Conservation (phyloP, 2,329 filamentous ascomycete species). For the Ophiosphaerella herpotricha region DNA sequence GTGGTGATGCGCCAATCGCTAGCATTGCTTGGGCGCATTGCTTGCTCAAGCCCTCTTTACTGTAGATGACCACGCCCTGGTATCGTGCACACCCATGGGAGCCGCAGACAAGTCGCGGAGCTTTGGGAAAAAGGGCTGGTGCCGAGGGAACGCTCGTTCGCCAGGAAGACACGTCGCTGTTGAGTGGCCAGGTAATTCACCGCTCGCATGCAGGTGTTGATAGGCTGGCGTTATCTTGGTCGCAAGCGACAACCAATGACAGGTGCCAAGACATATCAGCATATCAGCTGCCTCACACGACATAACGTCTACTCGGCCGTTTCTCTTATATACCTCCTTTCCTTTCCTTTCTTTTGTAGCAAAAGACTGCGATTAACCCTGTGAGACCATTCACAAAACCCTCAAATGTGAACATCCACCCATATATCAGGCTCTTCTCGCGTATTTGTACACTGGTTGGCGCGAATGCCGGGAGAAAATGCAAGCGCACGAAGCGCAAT, state of each 20-base stretch:
- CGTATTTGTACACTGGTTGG: too few species aligned
- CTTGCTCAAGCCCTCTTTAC: slow-evolving; percentile 33
- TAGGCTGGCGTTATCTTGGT: neutral
- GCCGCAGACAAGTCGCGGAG: slow-evolving; percentile 11
- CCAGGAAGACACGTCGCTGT: slow-evolving; percentile 14
- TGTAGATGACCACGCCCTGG: slow-evolving; percentile 21
- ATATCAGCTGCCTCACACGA: neutral
- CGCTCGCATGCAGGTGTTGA: slow-evolving; percentile 6
- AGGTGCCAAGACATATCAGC: slow-evolving; percentile 3
- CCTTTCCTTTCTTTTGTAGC: too few species aligned
- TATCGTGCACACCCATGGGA: slow-evolving; percentile 17
- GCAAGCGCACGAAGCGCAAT: too few species aligned
- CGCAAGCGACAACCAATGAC: neutral
- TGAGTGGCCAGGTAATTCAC: slow-evolving; percentile 17
- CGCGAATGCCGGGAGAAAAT: too few species aligned
- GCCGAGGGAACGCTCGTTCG: slow-evolving; percentile 26
- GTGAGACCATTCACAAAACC: too few species aligned
- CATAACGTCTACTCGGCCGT: too few species aligned
- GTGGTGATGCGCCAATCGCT: slow-evolving; percentile 43
- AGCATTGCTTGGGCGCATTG: slow-evolving; percentile 47
- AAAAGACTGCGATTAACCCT: too few species aligned
- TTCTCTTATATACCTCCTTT: too few species aligned
- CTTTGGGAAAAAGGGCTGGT: slow-evolving; percentile 1
- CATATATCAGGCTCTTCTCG: too few species aligned
- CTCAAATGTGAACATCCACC: too few species aligned